phyloP scores from a whole-genome alignment of 352 stramenopile species.

The Pythium aphanidermatum region DNA sequence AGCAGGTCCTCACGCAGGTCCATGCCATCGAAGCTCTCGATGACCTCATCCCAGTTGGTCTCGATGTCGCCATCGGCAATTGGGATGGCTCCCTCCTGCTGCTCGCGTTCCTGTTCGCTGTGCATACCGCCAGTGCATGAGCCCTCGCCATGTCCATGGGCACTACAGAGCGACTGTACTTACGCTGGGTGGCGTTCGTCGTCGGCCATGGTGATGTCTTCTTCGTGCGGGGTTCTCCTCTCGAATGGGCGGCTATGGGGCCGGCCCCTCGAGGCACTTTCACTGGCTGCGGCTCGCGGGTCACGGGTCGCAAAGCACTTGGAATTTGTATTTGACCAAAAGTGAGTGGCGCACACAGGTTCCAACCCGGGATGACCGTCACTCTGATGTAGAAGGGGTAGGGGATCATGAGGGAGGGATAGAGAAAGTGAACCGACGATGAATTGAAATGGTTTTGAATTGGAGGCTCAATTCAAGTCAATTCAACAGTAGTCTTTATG shows the following conservation, averaged over 20 bases:
- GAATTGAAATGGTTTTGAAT: too few species aligned
- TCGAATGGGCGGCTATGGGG: constrained; percentile 22
- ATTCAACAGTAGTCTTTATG: constrained; percentile 15
- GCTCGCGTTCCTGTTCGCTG: constrained; percentile 42
- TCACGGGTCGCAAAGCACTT: constrained; percentile 32
- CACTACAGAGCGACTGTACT: constrained; percentile 1
- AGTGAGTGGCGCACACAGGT: constrained; percentile 44
- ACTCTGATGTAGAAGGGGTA: constrained; percentile 7
- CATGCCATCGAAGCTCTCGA: constrained; percentile 99
- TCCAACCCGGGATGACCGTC: constrained; percentile 12
- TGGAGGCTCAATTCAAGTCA: constrained; percentile 15
- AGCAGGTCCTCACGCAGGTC: constrained; percentile 97
- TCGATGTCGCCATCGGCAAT: constrained; percentile 94
- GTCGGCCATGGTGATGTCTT: constrained; percentile 68
- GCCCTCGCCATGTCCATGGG: neutral
- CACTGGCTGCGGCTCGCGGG: constrained; percentile 15
- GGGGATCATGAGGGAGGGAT: neutral
- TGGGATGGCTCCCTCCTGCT: constrained; percentile 66
- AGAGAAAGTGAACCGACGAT: too few species aligned
- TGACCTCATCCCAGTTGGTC: constrained; percentile 98
- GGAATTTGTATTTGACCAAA: constrained; percentile 52
- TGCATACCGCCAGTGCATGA: neutral
- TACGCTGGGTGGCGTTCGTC: constrained; percentile 62
- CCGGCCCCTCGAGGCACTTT: constrained; percentile 30
- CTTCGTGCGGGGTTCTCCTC: constrained; percentile 16